Evolutionary conservation across 345 rosid genomes (phyloP).

Genomic region (Citrus australasica): DNA sequence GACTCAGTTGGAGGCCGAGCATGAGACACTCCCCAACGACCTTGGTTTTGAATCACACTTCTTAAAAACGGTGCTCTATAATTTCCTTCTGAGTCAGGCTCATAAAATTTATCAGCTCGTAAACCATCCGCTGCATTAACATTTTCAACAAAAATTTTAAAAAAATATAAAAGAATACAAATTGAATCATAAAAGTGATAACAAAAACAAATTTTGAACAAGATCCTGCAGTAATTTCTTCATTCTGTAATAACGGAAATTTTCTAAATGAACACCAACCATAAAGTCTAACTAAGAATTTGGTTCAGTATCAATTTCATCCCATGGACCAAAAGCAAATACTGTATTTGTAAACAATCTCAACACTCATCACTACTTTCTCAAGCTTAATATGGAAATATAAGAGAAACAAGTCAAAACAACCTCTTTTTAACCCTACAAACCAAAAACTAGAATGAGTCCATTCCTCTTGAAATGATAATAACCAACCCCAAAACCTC

Average conservation of each 20-base stretch:
- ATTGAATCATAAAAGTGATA: not conserved
- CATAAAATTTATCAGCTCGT: conserved; percentile 94
- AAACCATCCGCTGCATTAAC: conserved; percentile 80
- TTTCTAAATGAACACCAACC: not conserved
- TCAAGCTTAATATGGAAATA: not conserved
- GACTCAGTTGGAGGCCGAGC: conserved; percentile 99
- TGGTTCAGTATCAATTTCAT: not conserved
- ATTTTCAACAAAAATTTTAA: not conserved
- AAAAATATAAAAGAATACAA: not conserved
- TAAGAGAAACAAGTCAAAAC: not conserved
- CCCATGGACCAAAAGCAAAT: not conserved
- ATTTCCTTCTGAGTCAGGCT: conserved; percentile 70
- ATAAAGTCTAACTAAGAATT: not conserved
- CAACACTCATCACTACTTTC: not conserved
- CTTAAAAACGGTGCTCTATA: conserved; percentile 91
- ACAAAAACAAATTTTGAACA: not conserved
- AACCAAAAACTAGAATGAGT: not conserved
- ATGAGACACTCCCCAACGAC: conserved; percentile 98
- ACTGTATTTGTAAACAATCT: not conserved
- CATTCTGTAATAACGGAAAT: not conserved
- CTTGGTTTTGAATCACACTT: conserved; percentile 63
- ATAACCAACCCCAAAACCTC: not conserved
- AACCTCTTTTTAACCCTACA: not conserved
- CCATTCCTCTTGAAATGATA: not conserved
- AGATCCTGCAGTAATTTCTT: not conserved